Evolutionary conservation across 2,329 filamentous ascomycete genomes (phyloP), one percentile per base, ranked within the genome.

Genomic region (Fusarium annulatum): DNA sequence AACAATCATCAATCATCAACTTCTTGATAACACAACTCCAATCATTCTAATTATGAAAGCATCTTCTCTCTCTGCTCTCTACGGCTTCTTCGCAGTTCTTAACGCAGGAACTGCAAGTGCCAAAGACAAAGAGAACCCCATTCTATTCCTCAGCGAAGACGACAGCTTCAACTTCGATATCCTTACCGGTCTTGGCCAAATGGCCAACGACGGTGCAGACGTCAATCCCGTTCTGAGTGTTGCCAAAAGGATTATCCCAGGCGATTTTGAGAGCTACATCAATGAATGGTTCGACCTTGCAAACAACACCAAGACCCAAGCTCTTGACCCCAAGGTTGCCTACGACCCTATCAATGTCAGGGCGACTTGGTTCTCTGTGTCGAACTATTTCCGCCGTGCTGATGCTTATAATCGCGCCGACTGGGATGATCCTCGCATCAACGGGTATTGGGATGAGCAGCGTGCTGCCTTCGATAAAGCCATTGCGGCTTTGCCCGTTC

Each of bases 381-480:
- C 85, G 0, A 80, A 77, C 7, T 87, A 87, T 75, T 86, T 82
- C 67, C 82, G 85, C 21, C 60, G 74, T 1, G 82, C 85, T 5
- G 82, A 83, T 67, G 85, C 85, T 69, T 87, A 81, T 67, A 77
- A 85, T 19, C 81, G 83, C 39, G 80, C 77, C 10, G 82, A 86
- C 71, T 79, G 76, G 79, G 78, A 66, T 28, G 81, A 87, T 39
- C 82, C 84, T 8, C 81, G 82, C 4, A 83, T 86, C 67, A 77
- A 80, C 33, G 69, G 59, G 6, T 65, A 83, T 2, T 86, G 84
- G 84, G 71, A 76, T 9, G 73, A 81, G 45, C 81, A 84, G 52
- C 74, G 72, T 0, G 73, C 69, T 8, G 81, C 80, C 18, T 87
- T 86, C 53, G 76, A 86, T 73, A 80, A 80, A 18, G 85, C 80